These are phyloP conservation scores for Daldinia concentrica DNA, from an alignment of 495 filamentous ascomycete species.

Conservation along the genomic window DNA sequence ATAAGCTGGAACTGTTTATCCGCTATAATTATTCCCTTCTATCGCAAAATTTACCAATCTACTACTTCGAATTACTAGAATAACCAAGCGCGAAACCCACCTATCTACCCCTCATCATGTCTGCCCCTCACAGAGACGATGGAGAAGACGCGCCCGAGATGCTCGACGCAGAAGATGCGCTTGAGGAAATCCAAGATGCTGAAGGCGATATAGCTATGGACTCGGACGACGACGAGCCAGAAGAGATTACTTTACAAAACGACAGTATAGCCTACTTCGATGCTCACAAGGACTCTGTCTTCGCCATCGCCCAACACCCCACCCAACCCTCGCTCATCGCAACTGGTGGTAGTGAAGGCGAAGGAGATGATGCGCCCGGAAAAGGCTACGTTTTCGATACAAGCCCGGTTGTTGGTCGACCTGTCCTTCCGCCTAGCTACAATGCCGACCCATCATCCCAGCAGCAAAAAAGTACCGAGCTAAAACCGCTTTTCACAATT, in stretches of 20 bases:
- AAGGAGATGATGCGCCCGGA: conserved; percentile 67
- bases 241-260: conserved; percentile 84
- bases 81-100: neutral
- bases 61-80: neutral
- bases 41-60: neutral
- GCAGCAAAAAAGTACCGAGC: conserved; percentile 57
- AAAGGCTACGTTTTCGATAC: conserved; percentile 81
- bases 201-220: conserved; percentile 81
- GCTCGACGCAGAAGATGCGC: conserved; percentile 75
- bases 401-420: conserved; percentile 68
- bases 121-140: conserved; percentile 57
- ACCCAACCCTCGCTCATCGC: conserved; percentile 78
- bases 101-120: conserved; percentile 38
- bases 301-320: conserved; percentile 93
- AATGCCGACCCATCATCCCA: conserved; percentile 69
- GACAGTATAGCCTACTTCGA: conserved; percentile 95
- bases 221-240: conserved; percentile 67
- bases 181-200: conserved; percentile 68
- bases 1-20: neutral
- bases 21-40: neutral
- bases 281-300: conserved; percentile 84
- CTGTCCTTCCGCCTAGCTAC: conserved; percentile 78
- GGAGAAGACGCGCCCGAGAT: conserved; percentile 63
- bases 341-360: conserved; percentile 86
- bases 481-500: conserved; percentile 72